Evolutionary conservation across 352 stramenopile genomes (phyloP).

Genomic region (Pelagophyceae sp.): DNA sequence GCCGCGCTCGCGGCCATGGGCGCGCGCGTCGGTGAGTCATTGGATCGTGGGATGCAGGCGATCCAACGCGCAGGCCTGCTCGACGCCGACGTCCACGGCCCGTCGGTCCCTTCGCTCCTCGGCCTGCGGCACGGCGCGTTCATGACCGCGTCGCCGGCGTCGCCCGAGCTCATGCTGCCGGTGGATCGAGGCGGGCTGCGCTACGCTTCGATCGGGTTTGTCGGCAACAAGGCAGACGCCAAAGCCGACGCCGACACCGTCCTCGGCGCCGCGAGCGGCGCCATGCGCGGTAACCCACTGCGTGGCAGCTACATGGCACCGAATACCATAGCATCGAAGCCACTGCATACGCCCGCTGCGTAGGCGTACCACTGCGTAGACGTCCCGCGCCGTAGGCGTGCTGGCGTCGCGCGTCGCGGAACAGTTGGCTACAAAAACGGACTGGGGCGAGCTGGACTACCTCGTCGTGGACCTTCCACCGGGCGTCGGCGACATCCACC

Average conservation of each 20-base stretch:
- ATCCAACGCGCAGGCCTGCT: too few species aligned
- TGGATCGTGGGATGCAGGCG: too few species aligned
- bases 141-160: slow-evolving; percentile 40
- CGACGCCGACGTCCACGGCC: slow-evolving; percentile 97
- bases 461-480: slow-evolving; percentile 94
- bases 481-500: slow-evolving; percentile 96
- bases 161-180: slow-evolving; percentile 49
- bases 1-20: slow-evolving; percentile 63
- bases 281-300: too few species aligned
- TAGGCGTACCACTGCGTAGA: too few species aligned
- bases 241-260: slow-evolving; percentile 79
- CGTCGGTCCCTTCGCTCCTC: slow-evolving; percentile 89
- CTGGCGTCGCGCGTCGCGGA: slow-evolving; percentile 69
- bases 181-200: slow-evolving; percentile 61
- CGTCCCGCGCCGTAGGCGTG: too few species aligned
- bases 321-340: too few species aligned
- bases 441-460: slow-evolving; percentile 98
- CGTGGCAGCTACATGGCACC: too few species aligned
- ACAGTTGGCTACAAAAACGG: slow-evolving; percentile 84
- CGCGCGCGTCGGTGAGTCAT: slow-evolving; percentile 46
- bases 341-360: too few species aligned
- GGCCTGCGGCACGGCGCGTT: slow-evolving; percentile 51
- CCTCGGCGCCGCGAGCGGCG: slow-evolving; percentile 71
- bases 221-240: slow-evolving; percentile 22
- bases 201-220: slow-evolving; percentile 65